phyloP scores from a whole-genome alignment of 2,329 filamentous ascomycete genomes.

The Aspergillus versicolor region DNA sequence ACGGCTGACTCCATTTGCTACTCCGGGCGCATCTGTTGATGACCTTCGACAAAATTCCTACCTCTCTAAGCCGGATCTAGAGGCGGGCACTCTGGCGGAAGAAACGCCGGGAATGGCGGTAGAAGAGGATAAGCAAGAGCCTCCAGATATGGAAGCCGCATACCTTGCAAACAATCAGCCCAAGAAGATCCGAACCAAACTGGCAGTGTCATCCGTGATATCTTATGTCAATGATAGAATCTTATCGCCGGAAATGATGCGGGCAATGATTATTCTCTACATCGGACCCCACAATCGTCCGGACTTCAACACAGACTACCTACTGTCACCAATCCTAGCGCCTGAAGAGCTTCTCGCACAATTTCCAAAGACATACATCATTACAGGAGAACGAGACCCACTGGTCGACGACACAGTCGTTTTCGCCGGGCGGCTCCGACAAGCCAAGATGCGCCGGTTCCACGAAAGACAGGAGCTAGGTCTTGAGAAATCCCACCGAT shows the following conservation, averaged over 20 bases:
- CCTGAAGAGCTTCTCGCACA: slow-evolving; percentile 77
- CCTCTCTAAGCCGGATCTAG: slow-evolving; percentile 14
- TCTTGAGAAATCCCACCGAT: slow-evolving; percentile 52
- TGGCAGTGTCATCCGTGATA: slow-evolving; percentile 95
- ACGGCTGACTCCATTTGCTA: slow-evolving; percentile 69
- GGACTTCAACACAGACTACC: slow-evolving; percentile 87
- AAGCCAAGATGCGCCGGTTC: slow-evolving; percentile 66
- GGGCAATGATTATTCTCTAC: slow-evolving; percentile 97
- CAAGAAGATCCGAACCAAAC: slow-evolving; percentile 68
- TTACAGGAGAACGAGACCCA: slow-evolving; percentile 93
- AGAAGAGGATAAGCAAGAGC: slow-evolving; percentile 33
- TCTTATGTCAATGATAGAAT: slow-evolving; percentile 97
- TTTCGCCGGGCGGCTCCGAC: slow-evolving; percentile 83
- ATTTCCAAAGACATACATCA: slow-evolving; percentile 93
- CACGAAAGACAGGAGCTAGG: slow-evolving; percentile 56
- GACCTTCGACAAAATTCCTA: slow-evolving; percentile 36
- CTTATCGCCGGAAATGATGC: slow-evolving; percentile 96
- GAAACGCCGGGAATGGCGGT: slow-evolving; percentile 21
- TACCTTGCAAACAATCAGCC: slow-evolving; percentile 40
- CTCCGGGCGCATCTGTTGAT: slow-evolving; percentile 77
- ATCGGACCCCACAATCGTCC: slow-evolving; percentile 91
- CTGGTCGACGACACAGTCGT: slow-evolving; percentile 96
- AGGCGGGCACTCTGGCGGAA: slow-evolving; percentile 21
- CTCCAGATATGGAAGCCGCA: slow-evolving; percentile 37
- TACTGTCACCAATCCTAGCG: slow-evolving; percentile 85